Percentiles rank a stretch among this genome's conserved stretches.
phyloP scores from a whole-genome alignment of 768 basidiomycete genomes.

The Mycena pura region DNA sequence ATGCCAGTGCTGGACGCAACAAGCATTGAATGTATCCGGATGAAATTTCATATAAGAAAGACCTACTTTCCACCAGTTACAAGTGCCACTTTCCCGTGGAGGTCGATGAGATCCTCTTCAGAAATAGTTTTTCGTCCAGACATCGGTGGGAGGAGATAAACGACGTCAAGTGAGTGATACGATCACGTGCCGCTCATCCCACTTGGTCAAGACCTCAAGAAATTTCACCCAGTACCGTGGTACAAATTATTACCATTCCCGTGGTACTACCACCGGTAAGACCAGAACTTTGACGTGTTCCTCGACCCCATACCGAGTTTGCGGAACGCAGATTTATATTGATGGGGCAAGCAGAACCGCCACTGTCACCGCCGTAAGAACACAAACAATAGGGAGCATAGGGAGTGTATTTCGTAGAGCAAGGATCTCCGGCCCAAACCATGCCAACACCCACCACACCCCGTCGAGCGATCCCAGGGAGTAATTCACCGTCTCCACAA shows the following conservation, averaged over 20 bases:
- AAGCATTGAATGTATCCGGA: conserved; percentile 35
- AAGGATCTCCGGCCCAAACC: conserved; percentile 33
- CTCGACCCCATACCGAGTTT: background rate
- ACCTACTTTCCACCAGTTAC: conserved; percentile 59
- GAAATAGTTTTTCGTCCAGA: conserved; percentile 31
- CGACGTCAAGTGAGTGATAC: too few species aligned
- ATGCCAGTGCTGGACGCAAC: conserved; percentile 38
- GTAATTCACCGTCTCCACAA: conserved; percentile 29
- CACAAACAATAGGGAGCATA: background rate
- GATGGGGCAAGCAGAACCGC: background rate
- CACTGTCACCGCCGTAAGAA: background rate
- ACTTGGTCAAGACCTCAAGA: too few species aligned
- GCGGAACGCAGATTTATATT: background rate
- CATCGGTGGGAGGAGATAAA: conserved; percentile 7
- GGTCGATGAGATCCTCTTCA: conserved; percentile 50
- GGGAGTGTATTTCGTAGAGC: background rate
- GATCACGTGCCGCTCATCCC: too few species aligned
- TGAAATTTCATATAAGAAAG: too few species aligned
- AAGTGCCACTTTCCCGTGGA: conserved; percentile 52
- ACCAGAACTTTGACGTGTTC: conserved; percentile 16
- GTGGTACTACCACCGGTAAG: too few species aligned
- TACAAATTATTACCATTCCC: too few species aligned
- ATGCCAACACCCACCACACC: conserved; percentile 56
- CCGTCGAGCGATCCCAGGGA: conserved; percentile 43
- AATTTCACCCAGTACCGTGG: too few species aligned